Evolutionary conservation across 163 green algal genomes (phyloP).

Genomic region (Coccomyxa subellipsoidea): DNA sequence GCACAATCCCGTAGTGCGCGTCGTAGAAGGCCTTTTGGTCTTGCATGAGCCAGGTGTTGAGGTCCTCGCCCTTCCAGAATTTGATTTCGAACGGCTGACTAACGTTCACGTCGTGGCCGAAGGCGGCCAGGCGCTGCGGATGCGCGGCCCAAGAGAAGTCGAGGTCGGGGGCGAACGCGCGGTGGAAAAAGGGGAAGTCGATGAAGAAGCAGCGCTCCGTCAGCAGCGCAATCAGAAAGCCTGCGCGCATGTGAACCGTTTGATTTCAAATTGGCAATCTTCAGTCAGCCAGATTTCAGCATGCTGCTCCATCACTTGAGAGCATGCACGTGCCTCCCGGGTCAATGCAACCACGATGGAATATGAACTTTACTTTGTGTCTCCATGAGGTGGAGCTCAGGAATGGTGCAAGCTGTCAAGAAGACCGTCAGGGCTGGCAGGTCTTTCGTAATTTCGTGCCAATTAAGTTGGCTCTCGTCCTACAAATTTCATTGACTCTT

Average conservation of each 20-base stretch:
- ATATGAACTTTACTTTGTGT: not conserved
- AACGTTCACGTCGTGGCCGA: not conserved
- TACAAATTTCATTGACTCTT: no score
- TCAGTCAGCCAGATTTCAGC: not conserved
- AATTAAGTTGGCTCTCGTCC: no score
- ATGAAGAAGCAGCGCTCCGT: conserved; percentile 4
- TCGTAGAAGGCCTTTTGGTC: not conserved
- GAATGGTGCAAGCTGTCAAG: no score
- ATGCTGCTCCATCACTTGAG: not conserved
- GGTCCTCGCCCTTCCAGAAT: conserved; percentile 7
- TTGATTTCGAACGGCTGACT: not conserved
- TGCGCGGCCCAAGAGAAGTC: not conserved
- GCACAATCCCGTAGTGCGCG: not conserved
- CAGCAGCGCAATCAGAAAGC: not conserved
- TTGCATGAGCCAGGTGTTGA: not conserved
- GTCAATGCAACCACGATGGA: not conserved
- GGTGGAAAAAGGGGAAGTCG: conserved; percentile 1
- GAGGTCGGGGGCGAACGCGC: not conserved
- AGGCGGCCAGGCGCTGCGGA: not conserved
- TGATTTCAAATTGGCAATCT: not conserved
- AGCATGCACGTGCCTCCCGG: not conserved
- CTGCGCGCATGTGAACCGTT: not conserved
- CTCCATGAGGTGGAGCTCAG: no score
- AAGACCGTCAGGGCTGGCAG: no score
- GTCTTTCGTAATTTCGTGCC: no score